phyloP scores from a whole-genome alignment of 1,284 basidiomycete genomes.

The Coniophora puteana region DNA sequence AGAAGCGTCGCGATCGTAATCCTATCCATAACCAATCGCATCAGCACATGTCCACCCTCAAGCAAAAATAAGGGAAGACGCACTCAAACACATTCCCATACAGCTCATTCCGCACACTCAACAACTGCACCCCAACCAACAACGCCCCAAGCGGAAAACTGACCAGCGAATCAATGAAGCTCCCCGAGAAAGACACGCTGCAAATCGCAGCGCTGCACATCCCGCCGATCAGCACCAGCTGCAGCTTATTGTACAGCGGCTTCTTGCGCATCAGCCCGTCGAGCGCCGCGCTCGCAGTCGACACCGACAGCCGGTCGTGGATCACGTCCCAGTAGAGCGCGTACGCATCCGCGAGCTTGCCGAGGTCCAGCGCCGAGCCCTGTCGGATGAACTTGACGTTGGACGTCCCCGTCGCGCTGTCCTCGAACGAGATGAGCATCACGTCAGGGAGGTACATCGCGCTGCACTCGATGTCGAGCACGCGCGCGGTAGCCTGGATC shows the following conservation, averaged over 20 bases:
- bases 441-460: constrained; percentile 87
- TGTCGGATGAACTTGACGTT: constrained; percentile 86
- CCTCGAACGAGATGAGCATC: constrained; percentile 82
- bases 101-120: constrained; percentile 76
- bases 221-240: constrained; percentile 75
- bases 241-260: constrained; percentile 61
- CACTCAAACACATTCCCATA: constrained; percentile 87
- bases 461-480: constrained; percentile 81
- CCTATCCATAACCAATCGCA: constrained; percentile 33
- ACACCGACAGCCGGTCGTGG: constrained; percentile 82
- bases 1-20: constrained; percentile 79
- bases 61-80: constrained; percentile 21
- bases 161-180: constrained; percentile 77
- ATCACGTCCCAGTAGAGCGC: constrained; percentile 84
- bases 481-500: constrained; percentile 81
- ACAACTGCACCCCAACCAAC: constrained; percentile 72
- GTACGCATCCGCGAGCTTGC: constrained; percentile 77
- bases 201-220: constrained; percentile 82
- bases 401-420: constrained; percentile 79
- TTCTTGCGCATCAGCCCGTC: constrained; percentile 74
- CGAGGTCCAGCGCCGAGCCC: constrained; percentile 69
- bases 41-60: neutral
- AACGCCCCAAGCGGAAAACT: constrained; percentile 80
- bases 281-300: constrained; percentile 71
- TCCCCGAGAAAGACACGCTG: constrained; percentile 67